These are phyloP conservation scores for Colletotrichum navitas DNA, from an alignment of 2,329 filamentous ascomycete species.

Conservation along the genomic window DNA sequence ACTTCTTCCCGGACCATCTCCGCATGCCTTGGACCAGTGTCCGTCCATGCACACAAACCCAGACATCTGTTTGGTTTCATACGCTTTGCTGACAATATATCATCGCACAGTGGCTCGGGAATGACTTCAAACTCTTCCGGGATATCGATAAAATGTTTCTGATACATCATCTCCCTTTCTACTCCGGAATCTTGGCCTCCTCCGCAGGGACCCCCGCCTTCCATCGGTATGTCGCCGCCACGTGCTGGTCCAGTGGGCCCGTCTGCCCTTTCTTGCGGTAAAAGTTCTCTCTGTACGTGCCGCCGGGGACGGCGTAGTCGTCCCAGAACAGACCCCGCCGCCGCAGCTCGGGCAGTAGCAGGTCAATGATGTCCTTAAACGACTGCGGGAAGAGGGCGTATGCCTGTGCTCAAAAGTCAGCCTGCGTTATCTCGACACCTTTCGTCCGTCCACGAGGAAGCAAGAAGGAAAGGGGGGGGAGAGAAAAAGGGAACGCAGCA, in stretches of 20 bases:
- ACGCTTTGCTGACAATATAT: too few species aligned
- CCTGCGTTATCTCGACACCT: too few species aligned
- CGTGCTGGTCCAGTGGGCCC: slow-evolving; percentile 64
- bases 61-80: background rate
- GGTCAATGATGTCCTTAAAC: slow-evolving; percentile 76
- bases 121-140: slow-evolving; percentile 18
- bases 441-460: background rate
- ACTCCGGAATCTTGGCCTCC: slow-evolving; percentile 48
- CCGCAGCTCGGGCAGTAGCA: slow-evolving; percentile 73
- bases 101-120: background rate
- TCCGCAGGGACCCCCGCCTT: slow-evolving; percentile 48
- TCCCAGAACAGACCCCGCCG: slow-evolving; percentile 70
- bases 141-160: background rate
- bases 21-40: too few species aligned
- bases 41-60: background rate
- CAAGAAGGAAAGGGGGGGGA: too few species aligned
- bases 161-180: fast-evolving
- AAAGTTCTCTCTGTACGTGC: slow-evolving; percentile 73
- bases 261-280: slow-evolving; percentile 63
- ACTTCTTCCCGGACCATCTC: slow-evolving; percentile 12
- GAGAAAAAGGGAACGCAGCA: too few species aligned
- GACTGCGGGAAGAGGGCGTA: slow-evolving; percentile 77
- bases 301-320: slow-evolving; percentile 65
- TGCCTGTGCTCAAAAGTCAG: slow-evolving; percentile 53
- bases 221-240: slow-evolving; percentile 64